Percentiles rank a stretch among this genome's conserved stretches.
phyloP scores from a whole-genome alignment of 495 filamentous ascomycete genomes.

The Bacidia rubella region DNA sequence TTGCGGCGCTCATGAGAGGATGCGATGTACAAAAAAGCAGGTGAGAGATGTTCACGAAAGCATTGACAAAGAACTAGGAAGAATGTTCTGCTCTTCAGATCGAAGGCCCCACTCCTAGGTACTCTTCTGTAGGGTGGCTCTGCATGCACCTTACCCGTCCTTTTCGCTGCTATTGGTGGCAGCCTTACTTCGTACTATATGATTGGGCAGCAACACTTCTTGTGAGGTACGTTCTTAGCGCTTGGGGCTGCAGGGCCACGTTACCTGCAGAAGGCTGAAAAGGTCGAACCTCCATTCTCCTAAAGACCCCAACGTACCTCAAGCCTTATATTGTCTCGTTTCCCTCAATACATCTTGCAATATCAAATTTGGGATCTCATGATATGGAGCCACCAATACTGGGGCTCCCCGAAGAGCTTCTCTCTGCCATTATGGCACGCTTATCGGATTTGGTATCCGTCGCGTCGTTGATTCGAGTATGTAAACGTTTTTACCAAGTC shows the following conservation, averaged over 20 bases:
- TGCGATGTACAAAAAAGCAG: neutral
- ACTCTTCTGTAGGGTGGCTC: neutral
- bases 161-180: neutral
- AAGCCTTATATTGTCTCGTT: no score
- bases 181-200: neutral
- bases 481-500: no score
- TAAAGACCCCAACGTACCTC: no score
- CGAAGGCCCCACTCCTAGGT: no score
- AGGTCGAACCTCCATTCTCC: no score
- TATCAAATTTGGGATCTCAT: no score
- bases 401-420: no score
- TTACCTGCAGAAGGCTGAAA: neutral
- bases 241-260: neutral
- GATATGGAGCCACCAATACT: no score
- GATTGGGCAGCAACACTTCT: neutral
- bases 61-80: neutral
- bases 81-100: neutral
- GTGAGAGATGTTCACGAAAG: neutral
- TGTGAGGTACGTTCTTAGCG: neutral
- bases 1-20: neutral
- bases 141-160: neutral
- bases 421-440: no score
- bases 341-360: no score
- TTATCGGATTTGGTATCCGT: no score
- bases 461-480: no score